Evolutionary conservation across 75 land plant genomes (phyloP).

Genomic region (Cupressus sempervirens): DNA sequence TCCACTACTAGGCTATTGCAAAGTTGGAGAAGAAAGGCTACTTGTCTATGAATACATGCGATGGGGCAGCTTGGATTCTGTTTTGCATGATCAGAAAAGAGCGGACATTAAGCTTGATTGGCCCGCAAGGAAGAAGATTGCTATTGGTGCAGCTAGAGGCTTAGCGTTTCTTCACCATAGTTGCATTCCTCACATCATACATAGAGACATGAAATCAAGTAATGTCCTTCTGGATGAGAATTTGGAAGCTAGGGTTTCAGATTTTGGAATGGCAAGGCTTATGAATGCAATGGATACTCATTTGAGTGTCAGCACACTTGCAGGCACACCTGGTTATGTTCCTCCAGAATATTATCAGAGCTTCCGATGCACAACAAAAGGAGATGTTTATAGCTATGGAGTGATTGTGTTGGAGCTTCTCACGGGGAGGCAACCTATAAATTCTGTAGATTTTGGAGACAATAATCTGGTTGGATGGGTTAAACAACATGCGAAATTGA

Average conservation of each 20-base stretch:
- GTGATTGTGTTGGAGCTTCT: slow-evolving; percentile 57
- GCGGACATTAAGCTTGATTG: slow-evolving; percentile 37
- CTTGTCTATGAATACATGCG: slow-evolving; percentile 59
- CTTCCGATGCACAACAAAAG: slow-evolving; percentile 47
- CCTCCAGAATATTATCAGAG: slow-evolving; percentile 66
- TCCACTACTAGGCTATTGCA: slow-evolving; percentile 60
- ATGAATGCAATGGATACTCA: slow-evolving; percentile 48
- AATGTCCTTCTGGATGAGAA: slow-evolving; percentile 54
- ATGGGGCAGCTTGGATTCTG: slow-evolving; percentile 40
- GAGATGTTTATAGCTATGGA: slow-evolving; percentile 62
- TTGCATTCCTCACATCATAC: slow-evolving; percentile 62
- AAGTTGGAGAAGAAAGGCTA: slow-evolving; percentile 48
- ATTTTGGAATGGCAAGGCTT: slow-evolving; percentile 65
- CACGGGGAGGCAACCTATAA: slow-evolving; percentile 39
- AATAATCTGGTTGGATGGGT: slow-evolving; percentile 50
- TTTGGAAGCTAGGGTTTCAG: slow-evolving; percentile 55
- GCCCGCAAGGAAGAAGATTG: slow-evolving; percentile 42
- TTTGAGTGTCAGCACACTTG: slow-evolving; percentile 41
- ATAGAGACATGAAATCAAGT: slow-evolving; percentile 67
- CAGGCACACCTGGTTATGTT: slow-evolving; percentile 58
- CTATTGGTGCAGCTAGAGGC: slow-evolving; percentile 52
- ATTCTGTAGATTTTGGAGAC: slow-evolving; percentile 35
- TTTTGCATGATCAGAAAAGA: slow-evolving; percentile 36
- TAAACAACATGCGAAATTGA: slow-evolving; percentile 26
- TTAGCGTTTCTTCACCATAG: slow-evolving; percentile 58